A percentile compares a stretch with the other conserved stretches of the same genome.
These are phyloP conservation scores for Globisporangium parvum DNA, from an alignment of 352 stramenopile genomes.

Conservation along the genomic window DNA sequence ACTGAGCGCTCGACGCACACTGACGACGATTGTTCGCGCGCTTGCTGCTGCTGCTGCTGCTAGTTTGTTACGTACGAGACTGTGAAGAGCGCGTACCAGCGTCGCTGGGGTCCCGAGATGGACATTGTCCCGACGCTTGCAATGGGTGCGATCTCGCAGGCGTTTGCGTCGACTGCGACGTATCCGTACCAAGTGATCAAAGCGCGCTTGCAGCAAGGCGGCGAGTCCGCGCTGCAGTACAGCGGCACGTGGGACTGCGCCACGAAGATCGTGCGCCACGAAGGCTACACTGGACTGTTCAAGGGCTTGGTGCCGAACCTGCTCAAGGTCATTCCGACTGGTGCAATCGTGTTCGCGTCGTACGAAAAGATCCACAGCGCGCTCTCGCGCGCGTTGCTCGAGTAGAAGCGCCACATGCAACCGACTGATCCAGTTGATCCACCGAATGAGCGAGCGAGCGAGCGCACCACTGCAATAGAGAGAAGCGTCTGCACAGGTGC, in stretches of 20 bases:
- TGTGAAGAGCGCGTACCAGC: slow-evolving; percentile 61
- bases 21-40: background rate
- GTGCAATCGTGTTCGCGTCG: slow-evolving; percentile 91
- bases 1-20: background rate
- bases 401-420: slow-evolving; percentile 9
- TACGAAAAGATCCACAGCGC: slow-evolving; percentile 79
- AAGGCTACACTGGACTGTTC: slow-evolving; percentile 93
- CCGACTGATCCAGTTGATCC: too few species aligned
- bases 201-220: slow-evolving; percentile 91
- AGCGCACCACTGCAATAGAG: too few species aligned
- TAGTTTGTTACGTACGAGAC: slow-evolving; percentile 80
- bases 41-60: background rate
- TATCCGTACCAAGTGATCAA: slow-evolving; percentile 98
- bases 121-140: slow-evolving; percentile 57
- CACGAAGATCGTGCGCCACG: slow-evolving; percentile 81
- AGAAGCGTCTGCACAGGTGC: background rate
- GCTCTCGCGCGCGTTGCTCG: slow-evolving; percentile 42
- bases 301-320: slow-evolving; percentile 95
- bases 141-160: slow-evolving; percentile 78
- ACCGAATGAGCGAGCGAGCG: slow-evolving; percentile 21
- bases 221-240: slow-evolving; percentile 80
- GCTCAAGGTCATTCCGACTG: slow-evolving; percentile 94
- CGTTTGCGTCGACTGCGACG: slow-evolving; percentile 80
- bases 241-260: slow-evolving; percentile 87
- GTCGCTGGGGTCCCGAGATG: slow-evolving; percentile 58